phyloP scores from a whole-genome alignment of 768 basidiomycete species.

The Trametes cubensis region DNA sequence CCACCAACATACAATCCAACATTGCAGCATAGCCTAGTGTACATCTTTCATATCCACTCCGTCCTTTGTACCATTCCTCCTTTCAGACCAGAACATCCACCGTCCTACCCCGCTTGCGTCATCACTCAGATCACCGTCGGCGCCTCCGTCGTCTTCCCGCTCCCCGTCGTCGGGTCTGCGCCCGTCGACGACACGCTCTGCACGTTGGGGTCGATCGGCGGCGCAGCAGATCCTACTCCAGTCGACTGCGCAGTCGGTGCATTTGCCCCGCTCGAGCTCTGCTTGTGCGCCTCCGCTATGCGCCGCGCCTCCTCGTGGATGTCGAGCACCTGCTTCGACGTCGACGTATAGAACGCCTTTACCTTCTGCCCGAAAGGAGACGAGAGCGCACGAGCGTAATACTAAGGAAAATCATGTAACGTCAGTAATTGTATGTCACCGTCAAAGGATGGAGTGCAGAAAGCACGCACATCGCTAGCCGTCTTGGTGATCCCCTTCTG shows the following conservation, averaged over 20 bases:
- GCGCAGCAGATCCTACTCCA: conserved; percentile 27
- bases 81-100: too few relatives aligned
- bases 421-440: neutral
- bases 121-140: conserved; percentile 23
- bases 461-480: conserved; percentile 60
- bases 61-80: too few relatives aligned
- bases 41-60: too few relatives aligned
- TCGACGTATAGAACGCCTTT: conserved; percentile 79
- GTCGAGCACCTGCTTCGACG: conserved; percentile 85
- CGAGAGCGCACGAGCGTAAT: conserved; percentile 75
- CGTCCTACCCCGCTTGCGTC: too few relatives aligned
- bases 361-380: conserved; percentile 81
- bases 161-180: conserved; percentile 3
- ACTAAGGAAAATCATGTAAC: conserved; percentile 43
- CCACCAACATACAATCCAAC: too few relatives aligned
- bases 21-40: too few relatives aligned
- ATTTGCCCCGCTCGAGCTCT: neutral
- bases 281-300: conserved; percentile 67
- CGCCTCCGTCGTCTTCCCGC: conserved; percentile 23
- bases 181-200: conserved; percentile 12
- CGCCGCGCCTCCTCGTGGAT: conserved; percentile 93
- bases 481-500: conserved; percentile 74
- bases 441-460: neutral
- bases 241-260: conserved; percentile 23
- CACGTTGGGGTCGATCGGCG: conserved; percentile 27